phyloP scores from a whole-genome alignment of 768 basidiomycete genomes.

The Suillus plorans region DNA sequence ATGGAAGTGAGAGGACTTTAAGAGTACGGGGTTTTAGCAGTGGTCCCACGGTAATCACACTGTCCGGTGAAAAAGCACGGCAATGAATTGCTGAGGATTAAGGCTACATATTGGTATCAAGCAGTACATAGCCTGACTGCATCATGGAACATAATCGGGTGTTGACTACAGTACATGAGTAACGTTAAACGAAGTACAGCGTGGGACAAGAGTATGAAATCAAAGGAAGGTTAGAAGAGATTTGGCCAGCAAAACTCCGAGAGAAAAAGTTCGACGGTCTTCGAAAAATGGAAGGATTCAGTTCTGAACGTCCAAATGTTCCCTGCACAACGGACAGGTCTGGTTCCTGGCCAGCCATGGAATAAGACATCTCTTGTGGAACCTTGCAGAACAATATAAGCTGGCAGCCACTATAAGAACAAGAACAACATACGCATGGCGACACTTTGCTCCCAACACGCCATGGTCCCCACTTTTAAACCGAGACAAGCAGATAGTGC shows the following conservation, averaged over 20 bases:
- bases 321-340: conserved; percentile 68
- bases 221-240: conserved; percentile 5
- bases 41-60: background rate
- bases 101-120: conserved; percentile 4
- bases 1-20: background rate
- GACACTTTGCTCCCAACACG: conserved; percentile 56
- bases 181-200: background rate
- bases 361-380: conserved; percentile 63
- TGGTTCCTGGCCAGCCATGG: conserved; percentile 60
- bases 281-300: conserved; percentile 6
- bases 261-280: background rate
- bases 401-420: background rate
- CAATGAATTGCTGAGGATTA: background rate
- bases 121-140: conserved; percentile 3
- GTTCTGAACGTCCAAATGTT: conserved; percentile 36
- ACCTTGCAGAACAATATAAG: conserved; percentile 30
- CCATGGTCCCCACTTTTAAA: conserved; percentile 61
- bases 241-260: conserved; percentile 1
- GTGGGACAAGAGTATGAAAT: background rate
- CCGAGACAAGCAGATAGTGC: conserved; percentile 71
- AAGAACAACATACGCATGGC: conserved; percentile 46
- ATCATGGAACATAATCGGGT: background rate
- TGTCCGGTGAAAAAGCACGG: background rate
- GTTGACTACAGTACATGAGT: conserved; percentile 1
- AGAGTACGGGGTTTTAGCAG: background rate